Conservation (phyloP, 2,329 filamentous ascomycete species). For the Aspergillus felis region DNA sequence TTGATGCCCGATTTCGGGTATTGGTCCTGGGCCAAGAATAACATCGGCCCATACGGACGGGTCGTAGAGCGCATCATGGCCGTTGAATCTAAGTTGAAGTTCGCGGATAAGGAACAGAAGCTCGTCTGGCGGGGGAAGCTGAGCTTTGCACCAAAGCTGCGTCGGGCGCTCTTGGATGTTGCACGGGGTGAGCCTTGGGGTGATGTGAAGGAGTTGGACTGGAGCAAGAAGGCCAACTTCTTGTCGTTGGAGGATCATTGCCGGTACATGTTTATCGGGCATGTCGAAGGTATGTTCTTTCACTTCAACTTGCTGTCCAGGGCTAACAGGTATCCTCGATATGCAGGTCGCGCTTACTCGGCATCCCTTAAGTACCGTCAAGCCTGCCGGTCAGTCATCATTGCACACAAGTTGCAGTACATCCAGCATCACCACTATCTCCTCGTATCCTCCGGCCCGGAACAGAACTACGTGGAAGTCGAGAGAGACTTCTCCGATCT, state of each 20-base stretch:
- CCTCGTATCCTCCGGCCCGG: conserved; percentile 37
- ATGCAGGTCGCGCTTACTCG: conserved; percentile 38
- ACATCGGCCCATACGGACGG: conserved; percentile 19
- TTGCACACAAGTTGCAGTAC: conserved; percentile 45
- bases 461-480: conserved; percentile 47
- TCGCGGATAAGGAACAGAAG: conserved; percentile 29
- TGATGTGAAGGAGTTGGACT: conserved; percentile 39
- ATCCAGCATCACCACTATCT: conserved; percentile 46
- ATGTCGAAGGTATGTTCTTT: conserved; percentile 40
- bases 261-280: conserved; percentile 50
- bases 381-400: conserved; percentile 44
- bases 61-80: conserved; percentile 17
- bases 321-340: too few species aligned
- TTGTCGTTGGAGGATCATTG: conserved; percentile 51
- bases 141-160: conserved; percentile 32
- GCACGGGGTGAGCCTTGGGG: conserved; percentile 39
- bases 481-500: conserved; percentile 54
- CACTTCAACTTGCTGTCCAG: too few species aligned
- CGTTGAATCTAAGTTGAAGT: conserved; percentile 14
- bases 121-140: conserved; percentile 44
- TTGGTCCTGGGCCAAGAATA: conserved; percentile 38
- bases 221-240: conserved; percentile 40
- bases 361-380: conserved; percentile 49
- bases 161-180: conserved; percentile 29
- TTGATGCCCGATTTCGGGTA: conserved; percentile 49